Evolutionary conservation across 495 filamentous ascomycete genomes (phyloP).

Genomic region (Penicillium coprophilum): DNA sequence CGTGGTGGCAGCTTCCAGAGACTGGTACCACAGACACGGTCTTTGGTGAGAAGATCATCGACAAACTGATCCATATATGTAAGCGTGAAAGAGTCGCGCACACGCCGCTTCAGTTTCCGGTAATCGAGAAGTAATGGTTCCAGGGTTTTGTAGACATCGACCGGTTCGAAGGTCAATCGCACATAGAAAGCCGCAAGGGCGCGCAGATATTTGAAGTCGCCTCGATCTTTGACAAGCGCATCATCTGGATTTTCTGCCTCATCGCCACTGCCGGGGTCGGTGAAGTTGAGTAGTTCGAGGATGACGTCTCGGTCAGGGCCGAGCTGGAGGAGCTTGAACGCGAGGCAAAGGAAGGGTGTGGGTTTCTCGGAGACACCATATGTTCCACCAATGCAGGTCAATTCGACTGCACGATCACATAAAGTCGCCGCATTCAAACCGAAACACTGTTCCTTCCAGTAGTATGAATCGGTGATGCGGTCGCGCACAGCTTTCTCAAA

Average conservation of each 20-base stretch:
- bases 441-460: conserved; percentile 99
- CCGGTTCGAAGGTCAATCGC: conserved; percentile 79
- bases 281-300: conserved; percentile 71
- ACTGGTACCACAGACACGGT: conserved; percentile 86
- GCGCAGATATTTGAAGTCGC: conserved; percentile 86
- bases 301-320: conserved; percentile 75
- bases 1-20: conserved; percentile 87
- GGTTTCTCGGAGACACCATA: conserved; percentile 80
- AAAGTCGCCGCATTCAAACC: conserved; percentile 88
- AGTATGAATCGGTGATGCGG: conserved; percentile 90
- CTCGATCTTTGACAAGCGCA: conserved; percentile 50
- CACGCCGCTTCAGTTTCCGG: conserved; percentile 75
- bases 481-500: conserved; percentile 92
- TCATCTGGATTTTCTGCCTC: conserved; percentile 31
- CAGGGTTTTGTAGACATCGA: conserved; percentile 73
- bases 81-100: conserved; percentile 65
- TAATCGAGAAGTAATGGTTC: conserved; percentile 83
- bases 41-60: conserved; percentile 86
- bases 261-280: conserved; percentile 40
- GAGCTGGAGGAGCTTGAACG: conserved; percentile 91
- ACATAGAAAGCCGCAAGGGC: conserved; percentile 90
- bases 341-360: conserved; percentile 89
- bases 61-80: conserved; percentile 92
- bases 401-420: conserved; percentile 82
- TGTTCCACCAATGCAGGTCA: conserved; percentile 82